Evolutionary conservation across 2,329 filamentous ascomycete species (phyloP).

Genomic region (Verticillium nonalfalfae): DNA sequence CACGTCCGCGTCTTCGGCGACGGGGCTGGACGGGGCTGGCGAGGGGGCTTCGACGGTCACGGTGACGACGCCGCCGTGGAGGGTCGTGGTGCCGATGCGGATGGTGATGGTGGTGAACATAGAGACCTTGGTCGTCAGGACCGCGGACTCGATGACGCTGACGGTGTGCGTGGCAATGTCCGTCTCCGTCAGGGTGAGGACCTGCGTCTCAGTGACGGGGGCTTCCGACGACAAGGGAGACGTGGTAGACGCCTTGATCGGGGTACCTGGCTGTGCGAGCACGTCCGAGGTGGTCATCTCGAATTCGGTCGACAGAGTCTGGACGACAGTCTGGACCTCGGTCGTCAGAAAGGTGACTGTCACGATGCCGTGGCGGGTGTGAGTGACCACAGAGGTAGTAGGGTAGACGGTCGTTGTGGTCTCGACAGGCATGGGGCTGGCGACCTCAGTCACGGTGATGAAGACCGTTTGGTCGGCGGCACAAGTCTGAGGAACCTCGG

Average conservation of each 20-base stretch:
- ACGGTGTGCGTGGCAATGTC: not conserved
- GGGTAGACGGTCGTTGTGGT: not conserved
- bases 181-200: constrained; percentile 2
- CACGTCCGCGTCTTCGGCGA: not conserved
- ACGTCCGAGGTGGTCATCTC: not conserved
- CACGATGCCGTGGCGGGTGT: not conserved
- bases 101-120: constrained; percentile 5
- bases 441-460: not conserved
- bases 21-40: not conserved
- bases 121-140: not conserved
- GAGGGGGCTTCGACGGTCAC: constrained; percentile 1
- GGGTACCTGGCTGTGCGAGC: not conserved
- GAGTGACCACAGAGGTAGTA: not conserved
- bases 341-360: not conserved
- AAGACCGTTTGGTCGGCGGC: not conserved
- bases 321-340: not conserved
- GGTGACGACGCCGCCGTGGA: constrained; percentile 5
- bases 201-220: constrained; percentile 1
- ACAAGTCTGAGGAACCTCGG: not conserved
- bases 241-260: not conserved
- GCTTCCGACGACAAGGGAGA: not conserved
- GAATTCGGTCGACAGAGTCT: not conserved
- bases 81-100: constrained; percentile 2
- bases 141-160: not conserved
- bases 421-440: not conserved